Percentiles rank a stretch among this genome's conserved stretches.
Evolutionary conservation across 306 rosid genomes (phyloP).

Genomic region (Citrullus amarus): DNA sequence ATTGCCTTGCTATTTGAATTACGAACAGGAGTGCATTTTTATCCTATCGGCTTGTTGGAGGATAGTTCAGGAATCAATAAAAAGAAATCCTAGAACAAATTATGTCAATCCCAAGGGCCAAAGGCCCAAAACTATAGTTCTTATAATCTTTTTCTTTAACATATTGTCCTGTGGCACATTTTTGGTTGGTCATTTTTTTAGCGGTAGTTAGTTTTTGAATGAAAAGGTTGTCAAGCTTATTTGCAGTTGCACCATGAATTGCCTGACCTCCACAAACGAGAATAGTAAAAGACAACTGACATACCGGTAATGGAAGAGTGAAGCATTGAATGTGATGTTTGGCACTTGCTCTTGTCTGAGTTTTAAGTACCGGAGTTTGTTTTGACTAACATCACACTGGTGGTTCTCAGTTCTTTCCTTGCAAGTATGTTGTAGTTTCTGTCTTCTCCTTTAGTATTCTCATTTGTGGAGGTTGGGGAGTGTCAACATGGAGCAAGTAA

Average conservation of each 20-base stretch:
- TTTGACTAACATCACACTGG: neutral
- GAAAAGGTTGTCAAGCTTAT: neutral
- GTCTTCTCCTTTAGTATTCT: neutral
- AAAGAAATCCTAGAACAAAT: neutral
- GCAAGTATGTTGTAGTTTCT: neutral
- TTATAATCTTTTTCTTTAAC: neutral
- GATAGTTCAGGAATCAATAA: neutral
- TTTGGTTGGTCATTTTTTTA: neutral
- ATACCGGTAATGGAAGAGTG: neutral
- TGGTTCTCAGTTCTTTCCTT: neutral
- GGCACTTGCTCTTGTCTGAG: neutral
- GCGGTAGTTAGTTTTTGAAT: neutral
- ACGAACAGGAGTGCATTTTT: neutral
- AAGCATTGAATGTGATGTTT: neutral
- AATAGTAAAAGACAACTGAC: neutral
- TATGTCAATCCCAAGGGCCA: neutral
- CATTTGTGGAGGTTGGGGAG: neutral
- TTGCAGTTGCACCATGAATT: neutral
- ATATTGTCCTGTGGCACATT: neutral
- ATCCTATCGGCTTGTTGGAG: neutral
- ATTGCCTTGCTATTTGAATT: neutral
- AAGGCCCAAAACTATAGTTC: neutral
- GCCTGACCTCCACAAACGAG: neutral
- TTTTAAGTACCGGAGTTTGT: neutral
- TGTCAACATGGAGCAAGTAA: neutral